phyloP scores from a whole-genome alignment of 2,329 filamentous ascomycete genomes.

The Xylariaceae sp. region DNA sequence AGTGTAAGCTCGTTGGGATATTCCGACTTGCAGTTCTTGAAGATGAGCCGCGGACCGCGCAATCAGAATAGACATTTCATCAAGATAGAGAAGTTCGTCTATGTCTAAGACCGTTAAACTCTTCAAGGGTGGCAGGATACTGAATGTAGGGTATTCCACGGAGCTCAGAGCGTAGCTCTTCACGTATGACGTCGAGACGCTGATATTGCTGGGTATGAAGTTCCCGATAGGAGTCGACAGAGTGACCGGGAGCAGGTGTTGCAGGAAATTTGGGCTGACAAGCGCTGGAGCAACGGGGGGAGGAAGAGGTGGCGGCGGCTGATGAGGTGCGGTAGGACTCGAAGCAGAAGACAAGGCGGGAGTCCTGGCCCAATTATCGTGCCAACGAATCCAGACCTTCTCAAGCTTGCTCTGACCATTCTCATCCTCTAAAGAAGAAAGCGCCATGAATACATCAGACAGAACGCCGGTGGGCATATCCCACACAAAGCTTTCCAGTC shows the following conservation, averaged over 20 bases:
- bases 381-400: slow-evolving; percentile 75
- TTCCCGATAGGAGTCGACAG: slow-evolving; percentile 20
- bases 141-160: slow-evolving; percentile 76
- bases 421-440: slow-evolving; percentile 64
- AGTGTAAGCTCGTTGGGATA: slow-evolving; percentile 47
- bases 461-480: slow-evolving; percentile 84
- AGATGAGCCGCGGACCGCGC: slow-evolving; percentile 62
- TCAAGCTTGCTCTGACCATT: slow-evolving; percentile 61
- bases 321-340: slow-evolving; percentile 19
- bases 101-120: slow-evolving; percentile 75
- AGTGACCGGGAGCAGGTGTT: slow-evolving; percentile 14
- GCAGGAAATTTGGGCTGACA: slow-evolving; percentile 18
- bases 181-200: slow-evolving; percentile 34
- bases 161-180: slow-evolving; percentile 49
- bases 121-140: slow-evolving; percentile 67
- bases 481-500: slow-evolving; percentile 78
- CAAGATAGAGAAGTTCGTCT: slow-evolving; percentile 75
- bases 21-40: slow-evolving; percentile 67
- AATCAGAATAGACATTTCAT: slow-evolving; percentile 75
- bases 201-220: slow-evolving; percentile 26
- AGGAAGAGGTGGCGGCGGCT: slow-evolving; percentile 19
- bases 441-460: slow-evolving; percentile 73
- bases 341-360: slow-evolving; percentile 34
- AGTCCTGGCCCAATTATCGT: slow-evolving; percentile 59
- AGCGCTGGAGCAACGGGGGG: background rate